A percentile compares a stretch with the other conserved stretches of the same genome.
Conservation (phyloP, 495 filamentous ascomycete genomes). For the Podospora pseudopauciseta region DNA sequence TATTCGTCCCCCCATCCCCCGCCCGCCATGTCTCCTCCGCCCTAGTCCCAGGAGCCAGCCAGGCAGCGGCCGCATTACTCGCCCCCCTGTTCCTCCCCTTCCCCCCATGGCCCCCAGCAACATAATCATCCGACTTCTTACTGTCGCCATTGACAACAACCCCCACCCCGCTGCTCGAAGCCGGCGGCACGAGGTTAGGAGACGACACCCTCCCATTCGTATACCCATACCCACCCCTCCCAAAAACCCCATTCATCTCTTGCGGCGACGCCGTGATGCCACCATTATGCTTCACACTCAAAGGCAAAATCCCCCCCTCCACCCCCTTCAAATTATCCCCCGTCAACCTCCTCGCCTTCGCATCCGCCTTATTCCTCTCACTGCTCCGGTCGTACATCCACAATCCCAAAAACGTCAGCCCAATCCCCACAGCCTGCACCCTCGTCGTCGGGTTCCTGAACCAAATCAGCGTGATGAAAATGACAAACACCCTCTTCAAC, state of each 20-base stretch:
- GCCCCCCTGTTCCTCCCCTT: slow-evolving; percentile 49
- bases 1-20: slow-evolving; percentile 35
- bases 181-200: background rate
- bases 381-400: slow-evolving; percentile 95
- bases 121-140: slow-evolving; percentile 60
- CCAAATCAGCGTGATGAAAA: slow-evolving; percentile 92
- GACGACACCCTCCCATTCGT: background rate
- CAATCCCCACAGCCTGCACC: slow-evolving; percentile 80
- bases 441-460: slow-evolving; percentile 84
- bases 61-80: slow-evolving; percentile 52
- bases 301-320: slow-evolving; percentile 40
- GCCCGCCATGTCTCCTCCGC: slow-evolving; percentile 77
- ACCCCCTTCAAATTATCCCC: slow-evolving; percentile 45
- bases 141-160: slow-evolving; percentile 34
- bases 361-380: slow-evolving; percentile 79
- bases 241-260: background rate
- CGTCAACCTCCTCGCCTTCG: slow-evolving; percentile 53
- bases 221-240: slow-evolving; percentile 29
- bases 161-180: background rate
- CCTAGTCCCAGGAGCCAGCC: slow-evolving; percentile 69
- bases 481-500: slow-evolving; percentile 96
- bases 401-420: slow-evolving; percentile 83
- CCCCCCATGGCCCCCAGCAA: slow-evolving; percentile 17
- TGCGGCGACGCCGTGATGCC: slow-evolving; percentile 27
- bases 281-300: background rate